Evolutionary conservation across 495 filamentous ascomycete genomes (phyloP).

Genomic region (Trichoderma parareesei): DNA sequence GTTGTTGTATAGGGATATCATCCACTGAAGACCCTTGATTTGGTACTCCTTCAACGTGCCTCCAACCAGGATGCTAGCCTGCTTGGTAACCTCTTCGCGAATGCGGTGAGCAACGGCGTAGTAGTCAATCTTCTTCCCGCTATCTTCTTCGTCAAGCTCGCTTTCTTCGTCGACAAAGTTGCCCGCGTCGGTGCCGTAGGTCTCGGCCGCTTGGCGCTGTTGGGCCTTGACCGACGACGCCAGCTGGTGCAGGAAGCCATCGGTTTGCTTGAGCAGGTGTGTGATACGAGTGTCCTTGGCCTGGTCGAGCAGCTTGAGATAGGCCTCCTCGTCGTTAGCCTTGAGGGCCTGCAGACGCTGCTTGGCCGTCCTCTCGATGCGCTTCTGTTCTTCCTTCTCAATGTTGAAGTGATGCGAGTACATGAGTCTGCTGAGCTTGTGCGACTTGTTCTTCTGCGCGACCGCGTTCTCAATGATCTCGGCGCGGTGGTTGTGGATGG

Average conservation of each 20-base stretch:
- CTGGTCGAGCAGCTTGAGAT: constrained; percentile 91
- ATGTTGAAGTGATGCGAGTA: constrained; percentile 83
- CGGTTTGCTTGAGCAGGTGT: constrained; percentile 89
- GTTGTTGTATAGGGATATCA: constrained; percentile 99
- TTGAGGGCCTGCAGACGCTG: constrained; percentile 98
- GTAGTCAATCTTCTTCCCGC: constrained; percentile 80
- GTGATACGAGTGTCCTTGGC: constrained; percentile 99
- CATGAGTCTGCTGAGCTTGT: constrained; percentile 86
- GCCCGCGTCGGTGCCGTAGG: constrained; percentile 60
- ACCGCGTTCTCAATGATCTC: constrained; percentile 33
- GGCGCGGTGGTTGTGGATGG: constrained; percentile 52
- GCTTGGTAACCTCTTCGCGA: constrained; percentile 77
- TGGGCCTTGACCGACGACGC: constrained; percentile 87
- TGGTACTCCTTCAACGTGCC: constrained; percentile 96
- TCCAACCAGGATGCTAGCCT: constrained; percentile 80
- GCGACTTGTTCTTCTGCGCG: constrained; percentile 48
- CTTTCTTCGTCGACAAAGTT: constrained; percentile 51
- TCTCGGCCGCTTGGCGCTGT: constrained; percentile 71
- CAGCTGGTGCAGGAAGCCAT: constrained; percentile 92
- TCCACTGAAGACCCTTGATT: constrained; percentile 96
- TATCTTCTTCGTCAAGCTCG: constrained; percentile 54
- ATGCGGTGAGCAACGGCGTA: constrained; percentile 95
- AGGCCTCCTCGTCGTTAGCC: constrained; percentile 98
- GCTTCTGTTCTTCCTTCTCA: constrained; percentile 97
- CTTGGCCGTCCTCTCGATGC: constrained; percentile 92